These are phyloP conservation scores for Juncus effusus DNA, from an alignment of 176 grass and related monocot genomes.

Conservation along the genomic window DNA sequence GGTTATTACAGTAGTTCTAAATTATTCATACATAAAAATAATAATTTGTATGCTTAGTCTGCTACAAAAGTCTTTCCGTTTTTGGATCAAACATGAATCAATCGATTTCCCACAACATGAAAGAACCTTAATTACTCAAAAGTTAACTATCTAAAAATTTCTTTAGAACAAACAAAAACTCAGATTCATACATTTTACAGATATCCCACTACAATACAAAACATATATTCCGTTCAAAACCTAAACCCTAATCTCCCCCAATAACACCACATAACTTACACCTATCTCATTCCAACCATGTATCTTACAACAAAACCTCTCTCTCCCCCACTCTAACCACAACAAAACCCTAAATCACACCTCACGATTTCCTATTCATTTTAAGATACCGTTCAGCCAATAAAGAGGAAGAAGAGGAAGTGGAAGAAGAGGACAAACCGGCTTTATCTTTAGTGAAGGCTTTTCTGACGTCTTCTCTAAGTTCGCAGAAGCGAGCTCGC, in stretches of 20 bases:
- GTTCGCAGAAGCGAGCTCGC: conserved; percentile 62
- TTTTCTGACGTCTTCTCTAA: conserved; percentile 71
- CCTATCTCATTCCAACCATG: neutral
- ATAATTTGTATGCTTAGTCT: no score
- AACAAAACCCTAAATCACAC: neutral
- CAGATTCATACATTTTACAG: neutral
- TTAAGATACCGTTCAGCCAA: conserved; percentile 10
- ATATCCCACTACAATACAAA: conserved; percentile 13
- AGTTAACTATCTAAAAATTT: no score
- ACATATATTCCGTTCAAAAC: conserved; percentile 10
- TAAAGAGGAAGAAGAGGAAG: conserved; percentile 31
- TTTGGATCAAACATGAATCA: no score
- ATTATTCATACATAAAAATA: no score
- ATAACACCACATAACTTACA: conserved; percentile 26
- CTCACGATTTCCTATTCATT: conserved; percentile 10
- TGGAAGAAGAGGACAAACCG: conserved; percentile 45
- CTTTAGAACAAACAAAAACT: neutral
- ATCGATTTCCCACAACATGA: no score
- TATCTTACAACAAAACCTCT: neutral
- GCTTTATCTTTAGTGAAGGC: conserved; percentile 87
- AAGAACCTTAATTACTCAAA: no score
- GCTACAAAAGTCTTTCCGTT: no score
- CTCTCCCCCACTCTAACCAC: neutral
- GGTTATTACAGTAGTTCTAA: no score
- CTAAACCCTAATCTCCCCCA: neutral